These are phyloP conservation scores for Colletotrichum cuscutae DNA, from an alignment of 2,329 filamentous ascomycete genomes.

Conservation along the genomic window DNA sequence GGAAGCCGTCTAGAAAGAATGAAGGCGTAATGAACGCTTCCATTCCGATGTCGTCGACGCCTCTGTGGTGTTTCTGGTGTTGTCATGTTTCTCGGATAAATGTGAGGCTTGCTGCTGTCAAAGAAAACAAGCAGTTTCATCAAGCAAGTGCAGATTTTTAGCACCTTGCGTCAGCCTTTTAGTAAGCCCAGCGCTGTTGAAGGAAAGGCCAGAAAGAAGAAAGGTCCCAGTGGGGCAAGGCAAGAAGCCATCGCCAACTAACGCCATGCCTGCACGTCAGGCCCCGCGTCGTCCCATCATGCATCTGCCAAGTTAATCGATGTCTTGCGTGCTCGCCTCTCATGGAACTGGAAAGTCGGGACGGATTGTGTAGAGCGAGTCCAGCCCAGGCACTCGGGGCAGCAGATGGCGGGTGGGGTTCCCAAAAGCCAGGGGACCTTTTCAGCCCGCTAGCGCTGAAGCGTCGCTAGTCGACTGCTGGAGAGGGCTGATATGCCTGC, in stretches of 20 bases:
- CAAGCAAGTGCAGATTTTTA: neutral
- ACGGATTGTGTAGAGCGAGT: neutral
- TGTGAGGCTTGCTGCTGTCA: neutral
- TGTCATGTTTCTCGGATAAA: neutral
- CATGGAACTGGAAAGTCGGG: neutral
- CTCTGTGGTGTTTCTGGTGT: neutral
- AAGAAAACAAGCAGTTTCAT: conserved; percentile 12
- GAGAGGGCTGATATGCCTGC: neutral
- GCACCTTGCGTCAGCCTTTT: neutral
- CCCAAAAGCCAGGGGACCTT: neutral
- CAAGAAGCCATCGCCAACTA: conserved; percentile 7
- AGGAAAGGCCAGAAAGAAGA: neutral
- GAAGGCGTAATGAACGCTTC: neutral
- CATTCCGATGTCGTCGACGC: neutral
- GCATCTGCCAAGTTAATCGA: conserved; percentile 10
- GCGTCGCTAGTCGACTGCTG: neutral
- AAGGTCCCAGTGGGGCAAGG: neutral
- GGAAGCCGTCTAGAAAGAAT: conserved; percentile 7
- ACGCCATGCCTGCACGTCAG: conserved; percentile 13
- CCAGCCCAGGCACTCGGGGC: neutral
- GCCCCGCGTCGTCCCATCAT: conserved; percentile 12
- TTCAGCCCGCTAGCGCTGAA: neutral
- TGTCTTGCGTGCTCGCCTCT: neutral
- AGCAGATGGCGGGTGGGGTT: neutral
- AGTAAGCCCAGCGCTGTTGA: neutral